phyloP scores from a whole-genome alignment of 1,139 yeast species.

The Hyphopichia pseudoburtonii region DNA sequence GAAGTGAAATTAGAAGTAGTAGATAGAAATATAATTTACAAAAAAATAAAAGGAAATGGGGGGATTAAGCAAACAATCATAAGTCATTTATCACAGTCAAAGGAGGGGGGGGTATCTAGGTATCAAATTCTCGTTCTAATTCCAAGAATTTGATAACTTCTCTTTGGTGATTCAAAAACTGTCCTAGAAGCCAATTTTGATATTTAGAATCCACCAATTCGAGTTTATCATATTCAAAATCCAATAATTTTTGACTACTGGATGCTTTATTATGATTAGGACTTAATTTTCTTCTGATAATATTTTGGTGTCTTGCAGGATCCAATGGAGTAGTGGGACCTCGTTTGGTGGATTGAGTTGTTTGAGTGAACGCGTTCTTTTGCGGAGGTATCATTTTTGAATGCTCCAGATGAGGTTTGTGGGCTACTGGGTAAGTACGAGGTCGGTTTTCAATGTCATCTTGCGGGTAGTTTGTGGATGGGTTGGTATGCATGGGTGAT shows the following conservation, averaged over 20 bases:
- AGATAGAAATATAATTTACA: too few relatives aligned
- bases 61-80: neutral
- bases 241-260: neutral
- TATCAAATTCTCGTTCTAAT: conserved; percentile 15
- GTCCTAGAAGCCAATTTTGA: conserved; percentile 16
- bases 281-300: conserved; percentile 17
- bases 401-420: too few relatives aligned
- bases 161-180: conserved; percentile 11
- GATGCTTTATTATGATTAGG: conserved; percentile 5
- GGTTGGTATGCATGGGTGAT: neutral
- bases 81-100: neutral
- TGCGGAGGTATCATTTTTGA: too few relatives aligned
- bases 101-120: neutral
- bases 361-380: too few relatives aligned
- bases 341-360: conserved; percentile 17
- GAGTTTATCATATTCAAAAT: conserved; percentile 1
- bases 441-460: too few relatives aligned
- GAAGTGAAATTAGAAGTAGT: too few relatives aligned
- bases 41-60: too few relatives aligned
- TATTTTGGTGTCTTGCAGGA: conserved; percentile 17
- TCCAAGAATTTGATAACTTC: conserved; percentile 15
- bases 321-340: conserved; percentile 30
- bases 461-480: too few relatives aligned
- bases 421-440: too few relatives aligned
- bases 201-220: conserved; percentile 14